These are phyloP conservation scores for Ogataea methylovora DNA, from an alignment of 805 yeast species.

Conservation along the genomic window DNA sequence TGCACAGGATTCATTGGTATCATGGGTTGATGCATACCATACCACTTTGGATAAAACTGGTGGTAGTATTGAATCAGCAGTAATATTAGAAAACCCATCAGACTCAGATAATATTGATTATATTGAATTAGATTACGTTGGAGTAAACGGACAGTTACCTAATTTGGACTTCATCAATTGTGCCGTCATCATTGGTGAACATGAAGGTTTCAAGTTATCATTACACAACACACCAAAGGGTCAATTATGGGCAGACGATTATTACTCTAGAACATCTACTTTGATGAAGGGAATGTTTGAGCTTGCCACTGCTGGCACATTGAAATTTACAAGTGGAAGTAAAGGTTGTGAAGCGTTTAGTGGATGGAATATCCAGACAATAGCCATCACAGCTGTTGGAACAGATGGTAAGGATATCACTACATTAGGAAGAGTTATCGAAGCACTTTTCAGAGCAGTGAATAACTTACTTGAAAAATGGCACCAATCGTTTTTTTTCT, in stretches of 20 bases:
- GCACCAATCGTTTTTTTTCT: constrained; percentile 95
- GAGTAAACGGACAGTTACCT: constrained; percentile 93
- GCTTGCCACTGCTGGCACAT: constrained; percentile 64
- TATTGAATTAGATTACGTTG: constrained; percentile 73
- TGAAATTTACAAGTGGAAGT: constrained; percentile 13
- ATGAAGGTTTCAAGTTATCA: constrained; percentile 66
- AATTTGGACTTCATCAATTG: constrained; percentile 84
- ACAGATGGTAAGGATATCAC: constrained; percentile 67
- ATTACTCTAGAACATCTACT: constrained; percentile 48
- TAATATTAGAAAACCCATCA: constrained; percentile 71
- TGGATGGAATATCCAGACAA: constrained; percentile 93
- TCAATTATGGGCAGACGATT: constrained; percentile 39
- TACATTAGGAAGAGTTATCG: constrained; percentile 84
- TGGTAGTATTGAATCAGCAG: constrained; percentile 88
- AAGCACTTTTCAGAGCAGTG: constrained; percentile 79
- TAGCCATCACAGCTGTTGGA: constrained; percentile 63
- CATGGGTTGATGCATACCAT: constrained; percentile 95
- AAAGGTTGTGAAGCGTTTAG: constrained; percentile 87
- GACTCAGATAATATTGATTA: constrained; percentile 60
- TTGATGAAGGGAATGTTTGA: constrained; percentile 59
- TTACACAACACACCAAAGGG: constrained; percentile 51
- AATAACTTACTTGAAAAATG: constrained; percentile 91
- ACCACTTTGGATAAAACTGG: constrained; percentile 78
- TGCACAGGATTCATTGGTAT: constrained; percentile 56
- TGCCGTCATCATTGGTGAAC: constrained; percentile 63